phyloP scores from a whole-genome alignment of 768 basidiomycete genomes.

The Tephrocybe sp. region DNA sequence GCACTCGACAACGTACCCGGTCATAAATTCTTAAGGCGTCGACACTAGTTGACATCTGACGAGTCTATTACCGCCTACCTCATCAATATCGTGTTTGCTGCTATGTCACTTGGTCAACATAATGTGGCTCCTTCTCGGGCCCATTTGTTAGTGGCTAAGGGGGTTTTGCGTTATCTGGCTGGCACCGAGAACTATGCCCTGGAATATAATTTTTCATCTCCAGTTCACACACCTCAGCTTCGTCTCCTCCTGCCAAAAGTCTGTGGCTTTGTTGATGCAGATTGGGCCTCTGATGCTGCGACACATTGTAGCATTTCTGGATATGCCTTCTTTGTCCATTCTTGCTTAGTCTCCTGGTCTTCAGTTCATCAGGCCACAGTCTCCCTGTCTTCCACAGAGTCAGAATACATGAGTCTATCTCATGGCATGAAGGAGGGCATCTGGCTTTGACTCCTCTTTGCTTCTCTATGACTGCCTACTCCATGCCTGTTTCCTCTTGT shows the following conservation, averaged over 20 bases:
- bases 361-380: constrained; percentile 17
- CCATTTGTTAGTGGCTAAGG: constrained; percentile 32
- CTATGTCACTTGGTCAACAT: constrained; percentile 29
- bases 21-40: too few relatives aligned
- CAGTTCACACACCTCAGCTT: constrained; percentile 1
- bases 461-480: constrained; percentile 23
- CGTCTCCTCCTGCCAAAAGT: neutral
- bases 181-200: constrained; percentile 26
- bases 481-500: constrained; percentile 10
- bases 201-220: too few relatives aligned
- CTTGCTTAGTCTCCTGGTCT: constrained; percentile 19
- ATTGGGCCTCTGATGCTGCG: constrained; percentile 30
- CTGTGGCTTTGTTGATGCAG: constrained; percentile 20
- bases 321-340: constrained; percentile 18
- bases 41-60: too few relatives aligned
- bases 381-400: constrained; percentile 21
- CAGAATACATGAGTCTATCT: constrained; percentile 22
- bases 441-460: constrained; percentile 4
- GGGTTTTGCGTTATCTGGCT: constrained; percentile 30
- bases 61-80: too few relatives aligned
- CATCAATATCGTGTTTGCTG: constrained; percentile 33
- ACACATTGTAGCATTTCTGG: constrained; percentile 22
- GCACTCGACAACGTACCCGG: too few relatives aligned
- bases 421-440: constrained; percentile 15
- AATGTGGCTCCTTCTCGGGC: constrained; percentile 23